A percentile compares a stretch with the other conserved stretches of the same genome.
These are phyloP conservation scores for Ophiostoma australiae DNA, from an alignment of 2,329 filamentous ascomycete species.

Conservation along the genomic window DNA sequence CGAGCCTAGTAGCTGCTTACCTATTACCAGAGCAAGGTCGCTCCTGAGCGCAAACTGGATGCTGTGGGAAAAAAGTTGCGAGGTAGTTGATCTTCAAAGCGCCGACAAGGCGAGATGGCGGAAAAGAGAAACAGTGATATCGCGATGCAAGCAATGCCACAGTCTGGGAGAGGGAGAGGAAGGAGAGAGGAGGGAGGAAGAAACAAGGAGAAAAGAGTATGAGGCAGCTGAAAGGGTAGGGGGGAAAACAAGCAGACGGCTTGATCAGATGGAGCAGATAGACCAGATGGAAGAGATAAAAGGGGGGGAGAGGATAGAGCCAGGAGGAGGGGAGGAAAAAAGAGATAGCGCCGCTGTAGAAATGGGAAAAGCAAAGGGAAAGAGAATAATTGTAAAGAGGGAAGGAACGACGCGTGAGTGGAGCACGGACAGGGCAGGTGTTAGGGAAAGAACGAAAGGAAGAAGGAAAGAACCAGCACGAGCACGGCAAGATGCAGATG, in stretches of 20 bases:
- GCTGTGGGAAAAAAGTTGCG: background rate
- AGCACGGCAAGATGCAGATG: constrained; percentile 23
- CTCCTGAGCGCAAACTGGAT: background rate
- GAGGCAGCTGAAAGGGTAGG: background rate
- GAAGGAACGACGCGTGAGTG: constrained; percentile 26
- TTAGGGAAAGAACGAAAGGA: background rate
- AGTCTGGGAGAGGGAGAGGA: background rate
- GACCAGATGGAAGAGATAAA: background rate
- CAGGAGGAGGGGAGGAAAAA: constrained; percentile 13
- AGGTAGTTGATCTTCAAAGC: background rate
- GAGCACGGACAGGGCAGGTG: constrained; percentile 10
- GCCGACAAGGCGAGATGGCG: background rate
- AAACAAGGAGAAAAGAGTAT: background rate
- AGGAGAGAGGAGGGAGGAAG: background rate
- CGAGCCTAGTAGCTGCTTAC: background rate
- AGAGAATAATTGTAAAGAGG: constrained; percentile 12
- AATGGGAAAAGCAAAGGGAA: constrained; percentile 14
- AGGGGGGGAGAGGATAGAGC: constrained; percentile 1
- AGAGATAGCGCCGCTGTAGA: constrained; percentile 17
- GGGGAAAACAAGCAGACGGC: constrained; percentile 3
- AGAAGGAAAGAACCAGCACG: constrained; percentile 13
- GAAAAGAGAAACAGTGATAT: background rate
- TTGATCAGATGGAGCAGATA: background rate
- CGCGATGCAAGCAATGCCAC: constrained; percentile 5
- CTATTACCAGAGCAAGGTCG: background rate